Base-by-base conservation (phyloP, 352 stramenopile species). In the Phytophthora fragariae region DNA sequence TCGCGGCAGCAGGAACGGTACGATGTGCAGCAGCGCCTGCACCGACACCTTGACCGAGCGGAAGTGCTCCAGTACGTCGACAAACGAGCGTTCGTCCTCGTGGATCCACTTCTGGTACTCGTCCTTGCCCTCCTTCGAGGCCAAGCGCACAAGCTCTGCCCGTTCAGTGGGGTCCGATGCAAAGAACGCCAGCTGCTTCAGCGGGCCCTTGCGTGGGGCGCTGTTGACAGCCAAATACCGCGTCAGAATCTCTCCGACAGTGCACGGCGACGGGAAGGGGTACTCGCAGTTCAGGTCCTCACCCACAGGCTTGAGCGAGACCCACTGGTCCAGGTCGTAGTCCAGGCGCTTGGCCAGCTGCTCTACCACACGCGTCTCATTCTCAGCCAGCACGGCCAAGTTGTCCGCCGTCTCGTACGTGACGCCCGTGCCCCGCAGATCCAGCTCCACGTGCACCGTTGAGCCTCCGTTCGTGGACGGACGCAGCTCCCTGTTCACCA, bases 251-350 rank as follows among this genome's bases (percentile, higher is more conserved):
- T 97, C 90, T 5, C 89, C 81, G 17, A 99, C 79, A 15, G 94
- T 98, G 62, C 97, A 98, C 2, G 98, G 98, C 44, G 95, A 98
- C 17, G 97, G 98, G 83, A 99, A 99, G 7, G 92, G 89, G 31
- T 92, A 76, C 33, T 92, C 90, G 61, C 82, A 88, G 19, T 82
- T 62, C 31, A 80, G 65, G 59, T 90, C 82, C 5, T 81, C 73
- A 14, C 72, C 75, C 19, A 86, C 67, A 27, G 91, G 80, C 68
- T 93, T 75, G 8, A 98, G 75, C 39, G 71, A 71, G 50, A 99
- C 97, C 71, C 89, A 89, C 57, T 95, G 82, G 65, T 98, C 91
- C 33, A 99, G 76, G 59, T 99, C 86, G 65, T 94, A 98, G 35
- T 89, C 84, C 12, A 99, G 70, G 6, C 84, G 81, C 3, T 70